phyloP scores from a whole-genome alignment of 495 filamentous ascomycete species.

The Lophium mytilinum region DNA sequence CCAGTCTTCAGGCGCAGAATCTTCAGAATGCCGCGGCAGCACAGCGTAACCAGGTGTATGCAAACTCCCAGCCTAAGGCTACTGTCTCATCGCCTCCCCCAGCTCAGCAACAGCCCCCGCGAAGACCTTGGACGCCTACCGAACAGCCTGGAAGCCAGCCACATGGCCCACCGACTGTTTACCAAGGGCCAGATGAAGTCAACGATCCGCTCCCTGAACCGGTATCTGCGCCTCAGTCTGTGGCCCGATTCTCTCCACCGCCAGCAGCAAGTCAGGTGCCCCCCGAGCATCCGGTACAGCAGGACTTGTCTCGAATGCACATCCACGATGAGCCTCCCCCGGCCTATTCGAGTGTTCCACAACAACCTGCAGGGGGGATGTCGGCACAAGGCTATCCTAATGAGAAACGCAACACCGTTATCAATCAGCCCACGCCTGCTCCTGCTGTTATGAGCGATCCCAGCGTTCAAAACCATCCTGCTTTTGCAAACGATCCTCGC shows the following conservation, averaged over 20 bases:
- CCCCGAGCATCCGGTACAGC: conserved; percentile 59
- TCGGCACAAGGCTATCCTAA: conserved; percentile 57
- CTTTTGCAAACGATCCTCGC: conserved; percentile 73
- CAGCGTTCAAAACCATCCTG: conserved; percentile 61
- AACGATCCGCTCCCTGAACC: conserved; percentile 30
- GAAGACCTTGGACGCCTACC: conserved; percentile 91
- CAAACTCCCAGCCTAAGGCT: conserved; percentile 34
- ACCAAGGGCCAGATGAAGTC: conserved; percentile 67
- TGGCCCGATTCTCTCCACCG: conserved; percentile 6
- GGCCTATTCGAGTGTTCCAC: conserved; percentile 76
- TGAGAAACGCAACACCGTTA: conserved; percentile 53
- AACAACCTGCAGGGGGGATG: conserved; percentile 24
- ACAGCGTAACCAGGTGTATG: conserved; percentile 68
- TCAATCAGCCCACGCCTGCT: conserved; percentile 25
- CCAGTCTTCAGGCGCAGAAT: conserved; percentile 69
- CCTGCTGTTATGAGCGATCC: conserved; percentile 16
- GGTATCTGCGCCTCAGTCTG: conserved; percentile 23
- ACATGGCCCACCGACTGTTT: conserved; percentile 87
- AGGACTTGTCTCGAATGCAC: conserved; percentile 82
- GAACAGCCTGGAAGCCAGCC: conserved; percentile 81
- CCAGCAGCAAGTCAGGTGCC: conserved; percentile 22
- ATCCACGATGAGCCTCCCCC: conserved; percentile 79
- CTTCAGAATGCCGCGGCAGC: conserved; percentile 73
- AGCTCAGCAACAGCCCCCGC: conserved; percentile 39
- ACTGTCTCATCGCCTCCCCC: conserved; percentile 31